Conservation (phyloP, 805 yeast genomes). For the Yarrowia porcina region DNA sequence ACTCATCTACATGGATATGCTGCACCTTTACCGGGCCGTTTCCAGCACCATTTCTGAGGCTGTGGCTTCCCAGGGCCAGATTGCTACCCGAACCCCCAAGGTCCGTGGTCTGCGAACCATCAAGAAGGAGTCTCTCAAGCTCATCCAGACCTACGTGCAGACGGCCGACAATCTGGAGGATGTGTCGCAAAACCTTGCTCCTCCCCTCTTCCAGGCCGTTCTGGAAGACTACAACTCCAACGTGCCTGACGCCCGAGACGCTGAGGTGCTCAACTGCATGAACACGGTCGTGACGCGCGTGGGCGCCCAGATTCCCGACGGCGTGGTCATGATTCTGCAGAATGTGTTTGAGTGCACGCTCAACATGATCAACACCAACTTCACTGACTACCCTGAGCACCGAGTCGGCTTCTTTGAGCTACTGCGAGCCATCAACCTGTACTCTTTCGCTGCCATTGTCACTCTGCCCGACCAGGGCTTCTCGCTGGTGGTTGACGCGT, state of each 20-base stretch:
- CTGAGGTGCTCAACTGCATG: slow-evolving; percentile 94
- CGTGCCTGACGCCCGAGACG: slow-evolving; percentile 96
- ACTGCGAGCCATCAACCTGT: slow-evolving; percentile 78
- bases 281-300: slow-evolving; percentile 84
- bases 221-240: slow-evolving; percentile 83
- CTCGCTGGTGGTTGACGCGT: slow-evolving; percentile 86
- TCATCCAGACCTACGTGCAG: slow-evolving; percentile 83
- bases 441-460: slow-evolving; percentile 79
- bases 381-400: slow-evolving; percentile 96
- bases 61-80: slow-evolving; percentile 74
- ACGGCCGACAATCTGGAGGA: slow-evolving; percentile 84
- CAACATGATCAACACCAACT: slow-evolving; percentile 92
- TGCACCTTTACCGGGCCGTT: slow-evolving; percentile 83
- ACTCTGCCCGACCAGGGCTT: slow-evolving; percentile 90
- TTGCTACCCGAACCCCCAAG: slow-evolving; percentile 92
- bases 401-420: slow-evolving; percentile 93
- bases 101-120: slow-evolving; percentile 94
- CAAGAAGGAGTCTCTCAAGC: slow-evolving; percentile 85
- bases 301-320: slow-evolving; percentile 83
- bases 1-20: slow-evolving; percentile 81
- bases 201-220: slow-evolving; percentile 78
- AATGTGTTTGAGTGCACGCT: slow-evolving; percentile 92
- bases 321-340: slow-evolving; percentile 80
- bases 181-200: slow-evolving; percentile 75
- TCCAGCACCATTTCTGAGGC: slow-evolving; percentile 78